Evolutionary conservation across 176 grass and related monocot genomes (phyloP).

Genomic region (Oryza australiensis): DNA sequence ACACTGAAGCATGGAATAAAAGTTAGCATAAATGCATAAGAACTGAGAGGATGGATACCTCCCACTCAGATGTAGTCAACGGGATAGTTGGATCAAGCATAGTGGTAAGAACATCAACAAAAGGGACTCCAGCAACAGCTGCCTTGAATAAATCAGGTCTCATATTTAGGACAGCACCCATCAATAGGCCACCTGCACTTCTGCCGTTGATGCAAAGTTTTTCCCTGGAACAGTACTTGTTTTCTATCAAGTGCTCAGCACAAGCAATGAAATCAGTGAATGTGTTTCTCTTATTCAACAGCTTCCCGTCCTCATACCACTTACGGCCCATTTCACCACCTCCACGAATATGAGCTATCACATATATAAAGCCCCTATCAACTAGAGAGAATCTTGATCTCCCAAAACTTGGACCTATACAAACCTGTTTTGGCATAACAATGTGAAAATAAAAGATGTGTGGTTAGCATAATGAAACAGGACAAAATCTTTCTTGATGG

Average conservation of each 20-base stretch:
- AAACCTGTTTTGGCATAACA: slow-evolving; percentile 52
- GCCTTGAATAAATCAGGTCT: slow-evolving; percentile 85
- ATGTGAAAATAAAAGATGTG: not conserved
- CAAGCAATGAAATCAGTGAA: slow-evolving; percentile 94
- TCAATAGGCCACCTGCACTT: slow-evolving; percentile 83
- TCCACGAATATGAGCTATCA: slow-evolving; percentile 83
- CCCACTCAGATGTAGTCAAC: slow-evolving; percentile 85
- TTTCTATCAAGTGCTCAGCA: slow-evolving; percentile 78
- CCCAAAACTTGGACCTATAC: slow-evolving; percentile 72
- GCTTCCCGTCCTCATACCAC: slow-evolving; percentile 91
- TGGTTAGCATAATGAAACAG: not conserved
- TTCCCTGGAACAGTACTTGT: slow-evolving; percentile 70
- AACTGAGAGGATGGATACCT: slow-evolving; percentile 46
- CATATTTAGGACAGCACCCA: slow-evolving; percentile 87
- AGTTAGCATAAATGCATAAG: not conserved
- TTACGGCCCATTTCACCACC: slow-evolving; percentile 95
- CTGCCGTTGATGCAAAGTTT: slow-evolving; percentile 88
- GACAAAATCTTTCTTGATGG: not conserved
- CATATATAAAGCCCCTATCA: slow-evolving; percentile 80
- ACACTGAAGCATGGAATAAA: not conserved
- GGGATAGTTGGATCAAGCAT: slow-evolving; percentile 96
- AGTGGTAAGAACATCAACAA: slow-evolving; percentile 88
- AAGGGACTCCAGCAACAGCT: slow-evolving; percentile 77
- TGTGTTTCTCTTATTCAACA: slow-evolving; percentile 84
- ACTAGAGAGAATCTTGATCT: slow-evolving; percentile 73